Evolutionary conservation across 495 filamentous ascomycete genomes (phyloP).

Genomic region (Penicillium soppii): DNA sequence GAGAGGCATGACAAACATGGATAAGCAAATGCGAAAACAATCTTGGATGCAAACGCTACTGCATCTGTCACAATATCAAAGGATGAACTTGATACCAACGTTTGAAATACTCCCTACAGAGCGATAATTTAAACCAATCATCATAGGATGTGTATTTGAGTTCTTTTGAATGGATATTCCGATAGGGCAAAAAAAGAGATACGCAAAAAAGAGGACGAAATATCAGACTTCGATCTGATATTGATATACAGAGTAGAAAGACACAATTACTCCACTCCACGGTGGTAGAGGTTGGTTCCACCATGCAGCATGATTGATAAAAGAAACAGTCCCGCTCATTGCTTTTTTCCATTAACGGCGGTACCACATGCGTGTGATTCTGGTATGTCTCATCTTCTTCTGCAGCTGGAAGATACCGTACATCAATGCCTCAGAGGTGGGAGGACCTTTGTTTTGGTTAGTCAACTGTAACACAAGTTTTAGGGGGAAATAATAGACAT

Average conservation of each 20-base stretch:
- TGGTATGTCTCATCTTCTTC: slow-evolving; percentile 88
- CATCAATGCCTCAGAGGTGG: slow-evolving; percentile 89
- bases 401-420: slow-evolving; percentile 92
- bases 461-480: slow-evolving; percentile 7
- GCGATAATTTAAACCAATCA: neutral
- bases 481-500: slow-evolving; percentile 25
- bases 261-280: slow-evolving; percentile 19
- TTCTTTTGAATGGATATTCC: slow-evolving; percentile 9
- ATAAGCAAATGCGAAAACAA: no score
- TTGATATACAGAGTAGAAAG: slow-evolving; percentile 29
- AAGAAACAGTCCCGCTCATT: slow-evolving; percentile 7
- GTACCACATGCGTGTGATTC: slow-evolving; percentile 55
- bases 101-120: no score
- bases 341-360: slow-evolving; percentile 30
- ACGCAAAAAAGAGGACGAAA: slow-evolving; percentile 4
- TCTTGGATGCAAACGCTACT: no score
- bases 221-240: slow-evolving; percentile 13
- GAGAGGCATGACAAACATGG: no score
- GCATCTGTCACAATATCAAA: no score
- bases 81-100: no score
- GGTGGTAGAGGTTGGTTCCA: slow-evolving; percentile 18
- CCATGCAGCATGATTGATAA: slow-evolving; percentile 17
- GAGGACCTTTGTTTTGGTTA: slow-evolving; percentile 54
- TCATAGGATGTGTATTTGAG: neutral
- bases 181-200: slow-evolving; percentile 1